Conservation (phyloP, 768 basidiomycete species). For the Favolaschia claudopus region DNA sequence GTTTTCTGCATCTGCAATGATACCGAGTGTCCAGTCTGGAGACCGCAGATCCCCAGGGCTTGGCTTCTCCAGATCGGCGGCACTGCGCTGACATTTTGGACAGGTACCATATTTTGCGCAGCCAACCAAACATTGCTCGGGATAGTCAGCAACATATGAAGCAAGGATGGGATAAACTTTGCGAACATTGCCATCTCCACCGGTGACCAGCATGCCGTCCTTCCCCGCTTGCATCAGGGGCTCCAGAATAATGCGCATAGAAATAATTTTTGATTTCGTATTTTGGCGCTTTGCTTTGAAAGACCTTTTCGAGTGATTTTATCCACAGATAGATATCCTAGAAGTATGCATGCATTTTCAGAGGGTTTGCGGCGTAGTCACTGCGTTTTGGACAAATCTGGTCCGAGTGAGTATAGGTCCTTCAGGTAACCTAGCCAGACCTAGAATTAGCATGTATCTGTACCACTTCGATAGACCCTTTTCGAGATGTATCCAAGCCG, state of each 20-base stretch:
- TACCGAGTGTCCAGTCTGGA: neutral
- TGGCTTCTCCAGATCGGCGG: conserved; percentile 14
- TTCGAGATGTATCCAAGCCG: too few species aligned
- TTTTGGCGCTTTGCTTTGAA: conserved; percentile 5
- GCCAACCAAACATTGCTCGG: conserved; percentile 48
- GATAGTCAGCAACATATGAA: conserved; percentile 35
- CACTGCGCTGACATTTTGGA: conserved; percentile 29
- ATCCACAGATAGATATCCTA: conserved; percentile 48
- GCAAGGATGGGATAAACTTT: neutral
- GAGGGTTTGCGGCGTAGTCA: conserved; percentile 39
- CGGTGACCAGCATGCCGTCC: conserved; percentile 40
- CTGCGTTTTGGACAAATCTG: conserved; percentile 14
- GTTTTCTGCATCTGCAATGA: neutral
- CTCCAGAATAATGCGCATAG: conserved; percentile 39
- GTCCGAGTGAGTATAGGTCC: too few species aligned
- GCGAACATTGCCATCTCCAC: conserved; percentile 38
- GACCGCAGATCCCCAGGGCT: neutral
- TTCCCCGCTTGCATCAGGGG: conserved; percentile 35
- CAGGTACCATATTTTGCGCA: conserved; percentile 29
- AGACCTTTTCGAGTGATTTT: conserved; percentile 34
- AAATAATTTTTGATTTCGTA: conserved; percentile 38
- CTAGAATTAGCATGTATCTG: too few species aligned
- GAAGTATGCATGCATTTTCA: conserved; percentile 38
- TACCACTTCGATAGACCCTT: too few species aligned
- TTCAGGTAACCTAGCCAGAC: too few species aligned